phyloP scores from a whole-genome alignment of 495 filamentous ascomycete species.

The Neurospora terricola region DNA sequence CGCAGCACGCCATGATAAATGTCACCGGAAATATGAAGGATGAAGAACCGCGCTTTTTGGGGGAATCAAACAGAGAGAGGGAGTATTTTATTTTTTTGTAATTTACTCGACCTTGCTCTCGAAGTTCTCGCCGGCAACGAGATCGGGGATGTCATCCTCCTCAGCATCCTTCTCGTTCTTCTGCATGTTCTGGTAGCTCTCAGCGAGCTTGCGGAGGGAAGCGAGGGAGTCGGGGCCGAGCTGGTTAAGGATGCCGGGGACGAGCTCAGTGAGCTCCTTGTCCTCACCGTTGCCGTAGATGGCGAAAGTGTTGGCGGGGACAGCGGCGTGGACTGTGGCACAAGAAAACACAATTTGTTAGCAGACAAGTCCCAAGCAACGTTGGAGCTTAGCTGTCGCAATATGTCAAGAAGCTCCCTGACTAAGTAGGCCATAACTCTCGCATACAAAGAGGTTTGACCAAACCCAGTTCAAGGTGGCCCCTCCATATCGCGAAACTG shows the following conservation, averaged over 20 bases:
- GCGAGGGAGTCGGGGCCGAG: constrained; percentile 97
- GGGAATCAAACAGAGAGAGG: not conserved
- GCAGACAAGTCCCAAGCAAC: not conserved
- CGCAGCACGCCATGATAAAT: not conserved
- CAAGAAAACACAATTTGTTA: not conserved
- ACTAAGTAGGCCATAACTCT: not conserved
- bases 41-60: not conserved
- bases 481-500: not conserved
- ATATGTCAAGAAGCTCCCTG: not conserved
- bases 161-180: constrained; percentile 81
- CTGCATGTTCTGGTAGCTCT: constrained; percentile 99
- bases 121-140: constrained; percentile 93
- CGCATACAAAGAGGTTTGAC: not conserved
- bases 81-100: constrained; percentile 10
- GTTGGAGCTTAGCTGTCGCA: not conserved
- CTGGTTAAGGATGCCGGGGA: constrained; percentile 98
- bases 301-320: constrained; percentile 94
- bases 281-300: constrained; percentile 98
- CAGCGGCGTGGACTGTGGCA: constrained; percentile 77
- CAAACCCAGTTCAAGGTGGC: not conserved
- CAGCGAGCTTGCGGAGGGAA: constrained; percentile 91
- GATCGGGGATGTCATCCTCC: constrained; percentile 87
- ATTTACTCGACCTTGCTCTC: constrained; percentile 88
- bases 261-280: constrained; percentile 98
- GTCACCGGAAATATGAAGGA: not conserved